Percentiles rank a stretch among this genome's conserved stretches.
phyloP scores from a whole-genome alignment of 305 asterid genomes.

The Fraxinus nigra region DNA sequence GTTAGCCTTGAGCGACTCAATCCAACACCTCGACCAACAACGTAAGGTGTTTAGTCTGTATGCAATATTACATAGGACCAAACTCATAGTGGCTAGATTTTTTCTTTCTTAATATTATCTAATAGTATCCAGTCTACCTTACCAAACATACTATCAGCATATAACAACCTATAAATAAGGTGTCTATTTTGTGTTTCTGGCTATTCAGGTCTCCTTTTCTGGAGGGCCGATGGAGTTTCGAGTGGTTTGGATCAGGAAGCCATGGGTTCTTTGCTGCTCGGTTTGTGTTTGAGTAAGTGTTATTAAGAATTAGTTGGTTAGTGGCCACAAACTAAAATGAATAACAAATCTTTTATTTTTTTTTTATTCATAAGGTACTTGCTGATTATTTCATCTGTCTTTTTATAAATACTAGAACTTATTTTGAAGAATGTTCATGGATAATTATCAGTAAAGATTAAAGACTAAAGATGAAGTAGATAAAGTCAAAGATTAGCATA shows the following conservation, averaged over 20 bases:
- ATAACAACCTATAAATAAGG: slow-evolving; percentile 20
- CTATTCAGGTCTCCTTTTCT: slow-evolving; percentile 60
- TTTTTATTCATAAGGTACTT: not conserved
- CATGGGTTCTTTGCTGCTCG: slow-evolving; percentile 19
- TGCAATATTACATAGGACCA: not conserved
- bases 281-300: slow-evolving; percentile 11
- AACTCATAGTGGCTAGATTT: not conserved
- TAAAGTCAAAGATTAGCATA: not conserved
- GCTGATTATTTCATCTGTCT: not conserved
- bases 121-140: not conserved
- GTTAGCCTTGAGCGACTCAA: slow-evolving; percentile 64
- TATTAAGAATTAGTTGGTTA: not conserved
- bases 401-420: not conserved
- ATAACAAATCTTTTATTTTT: not conserved
- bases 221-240: slow-evolving; percentile 49
- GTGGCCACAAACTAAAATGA: not conserved
- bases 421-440: not conserved
- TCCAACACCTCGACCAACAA: slow-evolving; percentile 74
- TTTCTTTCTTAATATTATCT: not conserved
- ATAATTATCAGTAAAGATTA: not conserved
- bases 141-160: not conserved
- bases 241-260: slow-evolving; percentile 24
- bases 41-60: slow-evolving; percentile 55
- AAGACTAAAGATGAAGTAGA: not conserved
- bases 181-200: slow-evolving; percentile 30